Evolutionary conservation across 2,329 filamentous ascomycete species (phyloP).

Genomic region (Myriosclerotinia scirpicola): DNA sequence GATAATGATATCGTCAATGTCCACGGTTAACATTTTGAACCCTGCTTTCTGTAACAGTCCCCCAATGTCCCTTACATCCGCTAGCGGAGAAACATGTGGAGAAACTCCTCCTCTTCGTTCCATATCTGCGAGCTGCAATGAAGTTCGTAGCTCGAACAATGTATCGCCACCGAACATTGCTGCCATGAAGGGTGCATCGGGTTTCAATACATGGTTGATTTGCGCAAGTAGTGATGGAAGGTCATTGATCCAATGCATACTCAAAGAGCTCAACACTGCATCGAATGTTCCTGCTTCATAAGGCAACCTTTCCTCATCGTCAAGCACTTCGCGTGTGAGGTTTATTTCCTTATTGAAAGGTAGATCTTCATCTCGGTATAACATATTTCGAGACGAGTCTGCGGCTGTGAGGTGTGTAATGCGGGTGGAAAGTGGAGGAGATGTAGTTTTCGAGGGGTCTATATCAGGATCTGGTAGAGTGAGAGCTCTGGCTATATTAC

Average conservation of each 20-base stretch:
- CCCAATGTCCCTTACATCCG: conserved; percentile 88
- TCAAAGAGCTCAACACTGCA: conserved; percentile 83
- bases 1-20: conserved; percentile 95
- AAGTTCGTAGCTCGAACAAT: conserved; percentile 88
- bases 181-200: conserved; percentile 86
- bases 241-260: conserved; percentile 97
- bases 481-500: conserved; percentile 85
- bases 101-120: conserved; percentile 90
- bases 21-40: conserved; percentile 94
- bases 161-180: conserved; percentile 97
- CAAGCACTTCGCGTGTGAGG: conserved; percentile 73
- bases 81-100: conserved; percentile 85
- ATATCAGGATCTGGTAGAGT: conserved; percentile 67
- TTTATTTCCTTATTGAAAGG: conserved; percentile 73
- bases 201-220: conserved; percentile 84
- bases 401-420: conserved; percentile 75
- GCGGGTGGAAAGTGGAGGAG: conserved; percentile 66
- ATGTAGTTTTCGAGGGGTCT: conserved; percentile 51
- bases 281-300: conserved; percentile 79
- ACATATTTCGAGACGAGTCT: conserved; percentile 74
- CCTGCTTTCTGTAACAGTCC: conserved; percentile 82
- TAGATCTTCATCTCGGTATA: conserved; percentile 75
- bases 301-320: conserved; percentile 71
- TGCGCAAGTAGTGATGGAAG: conserved; percentile 81
- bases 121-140: conserved; percentile 86